Evolutionary conservation across 2,329 filamentous ascomycete species (phyloP), one percentile per base, ranked within the genome.

Genomic region (Trichocomaceae sp.): DNA sequence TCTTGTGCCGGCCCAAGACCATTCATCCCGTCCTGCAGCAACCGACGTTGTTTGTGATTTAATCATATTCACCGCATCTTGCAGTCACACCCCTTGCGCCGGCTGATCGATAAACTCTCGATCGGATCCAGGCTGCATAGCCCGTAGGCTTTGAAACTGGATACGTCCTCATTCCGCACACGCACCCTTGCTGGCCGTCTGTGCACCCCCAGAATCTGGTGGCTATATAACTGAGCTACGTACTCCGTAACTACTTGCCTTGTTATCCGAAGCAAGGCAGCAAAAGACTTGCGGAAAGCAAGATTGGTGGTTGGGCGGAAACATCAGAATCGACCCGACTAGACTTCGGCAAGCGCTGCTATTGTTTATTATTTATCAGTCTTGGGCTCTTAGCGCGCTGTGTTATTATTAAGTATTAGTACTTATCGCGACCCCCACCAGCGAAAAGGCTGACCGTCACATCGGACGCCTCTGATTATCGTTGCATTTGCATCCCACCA

Each of bases 361-460:
- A 50, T 17, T 39, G 13, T 39, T 39, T 35, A 35, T 35, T 35
- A 35, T 35, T 39, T 39, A 17, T 39, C n/a, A n/a, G 9, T n/a
- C n/a, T n/a, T n/a, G n/a, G 23, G 23, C 23, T 17, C n/a, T n/a
- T 37, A 17, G n/a, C 35, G 19, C 33, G 33, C 35, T n/a, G 37
- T 17, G 10, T 41, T 17, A 41, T 41, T 15, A 26, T 26, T 26
- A 26, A 3, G 19, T 17, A 41, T 41, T 15, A 26, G 3, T 26
- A 26, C 23, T 26, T 26, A 26, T 26, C 23, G 37, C 37, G 7
- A 22, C 20, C 50, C 19, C 39, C 35, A 45, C 49, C 41, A 52
- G 47, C 50, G 20, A n/a, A 29, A 15, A 42, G 46, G 20, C 52
- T 54, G 52, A 54, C 52, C 46, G 52, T 54, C 52, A 54, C 52